A percentile compares a stretch with the other conserved stretches of the same genome.
These are phyloP conservation scores for Datura wrightii DNA, from an alignment of 257 asterid species.

Conservation along the genomic window DNA sequence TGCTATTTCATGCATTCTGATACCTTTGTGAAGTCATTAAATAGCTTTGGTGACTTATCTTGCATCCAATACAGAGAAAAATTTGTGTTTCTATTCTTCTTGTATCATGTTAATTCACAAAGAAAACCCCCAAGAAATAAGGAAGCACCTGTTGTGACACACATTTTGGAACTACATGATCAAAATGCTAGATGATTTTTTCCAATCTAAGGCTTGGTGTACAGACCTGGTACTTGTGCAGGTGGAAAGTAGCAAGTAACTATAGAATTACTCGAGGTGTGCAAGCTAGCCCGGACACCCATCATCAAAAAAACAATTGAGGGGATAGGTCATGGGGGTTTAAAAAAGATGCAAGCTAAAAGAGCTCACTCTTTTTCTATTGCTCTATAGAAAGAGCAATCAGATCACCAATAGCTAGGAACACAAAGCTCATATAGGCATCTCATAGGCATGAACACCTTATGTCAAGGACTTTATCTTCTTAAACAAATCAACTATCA, in stretches of 20 bases:
- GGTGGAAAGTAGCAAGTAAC: background rate
- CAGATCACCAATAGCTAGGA: background rate
- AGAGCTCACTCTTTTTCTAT: background rate
- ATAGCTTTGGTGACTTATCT: conserved; percentile 5
- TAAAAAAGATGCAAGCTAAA: conserved; percentile 12
- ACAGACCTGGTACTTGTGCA: background rate
- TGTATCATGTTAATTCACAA: background rate
- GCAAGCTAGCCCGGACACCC: background rate
- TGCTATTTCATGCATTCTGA: background rate
- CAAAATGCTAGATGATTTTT: background rate
- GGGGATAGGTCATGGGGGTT: background rate
- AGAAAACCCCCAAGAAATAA: background rate
- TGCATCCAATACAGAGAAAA: conserved; percentile 7
- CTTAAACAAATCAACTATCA: background rate
- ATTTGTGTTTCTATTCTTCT: background rate
- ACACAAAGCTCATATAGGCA: conserved; percentile 3
- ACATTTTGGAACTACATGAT: background rate
- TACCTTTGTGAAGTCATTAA: background rate
- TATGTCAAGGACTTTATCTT: background rate
- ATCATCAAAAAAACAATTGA: background rate
- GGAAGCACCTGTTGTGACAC: background rate
- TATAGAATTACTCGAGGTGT: background rate
- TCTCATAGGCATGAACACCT: conserved; percentile 10
- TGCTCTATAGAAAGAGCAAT: background rate
- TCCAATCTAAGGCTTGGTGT: background rate